Evolutionary conservation across 139 green algal genomes (phyloP).

Genomic region (Chlamydomonas asymmetrica): DNA sequence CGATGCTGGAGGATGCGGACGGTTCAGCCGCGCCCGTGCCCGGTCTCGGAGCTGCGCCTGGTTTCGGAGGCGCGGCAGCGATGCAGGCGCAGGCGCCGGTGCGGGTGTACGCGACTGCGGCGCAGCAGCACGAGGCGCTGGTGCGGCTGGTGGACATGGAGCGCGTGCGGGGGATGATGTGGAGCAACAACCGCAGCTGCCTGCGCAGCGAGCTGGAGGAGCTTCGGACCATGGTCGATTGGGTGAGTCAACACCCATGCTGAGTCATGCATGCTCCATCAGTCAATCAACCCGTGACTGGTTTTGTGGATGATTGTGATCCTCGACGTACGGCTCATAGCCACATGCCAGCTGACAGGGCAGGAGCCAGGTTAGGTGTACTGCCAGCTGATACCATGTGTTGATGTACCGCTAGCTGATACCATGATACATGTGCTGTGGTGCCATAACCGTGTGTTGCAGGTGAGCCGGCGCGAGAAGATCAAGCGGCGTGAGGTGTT

Average conservation of each 20-base stretch:
- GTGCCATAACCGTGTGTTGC: too few species aligned
- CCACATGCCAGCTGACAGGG: not conserved
- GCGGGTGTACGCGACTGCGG: not conserved
- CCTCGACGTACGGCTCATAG: not conserved
- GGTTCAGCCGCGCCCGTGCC: not conserved
- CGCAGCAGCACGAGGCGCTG: slow-evolving; percentile 22
- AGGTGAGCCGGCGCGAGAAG: slow-evolving; percentile 38
- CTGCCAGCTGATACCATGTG: too few species aligned
- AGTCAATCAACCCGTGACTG: too few species aligned
- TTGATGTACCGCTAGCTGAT: too few species aligned
- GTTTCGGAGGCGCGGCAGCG: too few species aligned
- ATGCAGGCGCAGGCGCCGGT: not conserved
- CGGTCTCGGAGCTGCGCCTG: not conserved
- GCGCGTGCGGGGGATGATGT: slow-evolving; percentile 21
- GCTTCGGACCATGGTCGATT: slow-evolving; percentile 37
- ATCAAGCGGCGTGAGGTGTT: slow-evolving; percentile 28
- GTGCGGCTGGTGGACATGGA: slow-evolving; percentile 39
- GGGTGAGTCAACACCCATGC: slow-evolving; percentile 8
- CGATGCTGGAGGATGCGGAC: not conserved
- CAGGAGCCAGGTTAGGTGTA: too few species aligned
- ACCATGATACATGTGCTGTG: too few species aligned
- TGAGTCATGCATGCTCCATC: not conserved
- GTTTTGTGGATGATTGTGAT: slow-evolving; percentile 5
- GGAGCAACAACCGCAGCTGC: not conserved
- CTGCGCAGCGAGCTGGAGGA: slow-evolving; percentile 51